Percentiles rank a stretch among this genome's conserved stretches.
phyloP scores from a whole-genome alignment of 331 rosid genomes.

The Pyrus hybrid region DNA sequence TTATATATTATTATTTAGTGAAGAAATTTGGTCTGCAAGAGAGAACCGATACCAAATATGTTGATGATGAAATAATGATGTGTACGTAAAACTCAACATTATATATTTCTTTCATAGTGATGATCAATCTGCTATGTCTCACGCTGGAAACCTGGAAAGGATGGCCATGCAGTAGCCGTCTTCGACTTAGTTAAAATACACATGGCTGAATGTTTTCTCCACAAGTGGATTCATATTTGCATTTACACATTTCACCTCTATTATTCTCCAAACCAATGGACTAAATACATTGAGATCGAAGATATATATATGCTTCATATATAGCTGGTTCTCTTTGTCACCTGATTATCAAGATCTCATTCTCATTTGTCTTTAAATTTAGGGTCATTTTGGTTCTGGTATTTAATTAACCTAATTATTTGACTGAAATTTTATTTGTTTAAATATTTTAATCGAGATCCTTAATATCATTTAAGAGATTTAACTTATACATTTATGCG shows the following conservation, averaged over 20 bases:
- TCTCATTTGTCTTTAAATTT: too few relatives aligned
- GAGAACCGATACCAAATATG: neutral
- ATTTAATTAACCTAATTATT: too few relatives aligned
- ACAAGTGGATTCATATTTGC: neutral
- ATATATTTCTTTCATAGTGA: neutral
- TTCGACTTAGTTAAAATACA: neutral
- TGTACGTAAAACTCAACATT: neutral
- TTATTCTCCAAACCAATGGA: neutral
- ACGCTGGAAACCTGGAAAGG: neutral
- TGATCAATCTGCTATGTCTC: neutral
- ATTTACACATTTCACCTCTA: too few relatives aligned
- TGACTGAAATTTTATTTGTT: too few relatives aligned
- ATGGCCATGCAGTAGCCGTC: neutral
- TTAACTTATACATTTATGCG: too few relatives aligned
- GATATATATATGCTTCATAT: neutral
- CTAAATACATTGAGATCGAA: neutral
- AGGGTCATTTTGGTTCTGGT: too few relatives aligned
- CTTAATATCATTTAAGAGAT: too few relatives aligned
- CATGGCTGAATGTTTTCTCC: neutral
- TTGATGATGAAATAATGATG: neutral
- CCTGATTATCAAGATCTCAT: too few relatives aligned
- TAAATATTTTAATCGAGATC: too few relatives aligned
- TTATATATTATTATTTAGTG: neutral
- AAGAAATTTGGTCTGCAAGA: neutral
- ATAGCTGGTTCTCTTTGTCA: neutral